Conservation (phyloP, 306 rosid genomes). For the Luffa acutangula region DNA sequence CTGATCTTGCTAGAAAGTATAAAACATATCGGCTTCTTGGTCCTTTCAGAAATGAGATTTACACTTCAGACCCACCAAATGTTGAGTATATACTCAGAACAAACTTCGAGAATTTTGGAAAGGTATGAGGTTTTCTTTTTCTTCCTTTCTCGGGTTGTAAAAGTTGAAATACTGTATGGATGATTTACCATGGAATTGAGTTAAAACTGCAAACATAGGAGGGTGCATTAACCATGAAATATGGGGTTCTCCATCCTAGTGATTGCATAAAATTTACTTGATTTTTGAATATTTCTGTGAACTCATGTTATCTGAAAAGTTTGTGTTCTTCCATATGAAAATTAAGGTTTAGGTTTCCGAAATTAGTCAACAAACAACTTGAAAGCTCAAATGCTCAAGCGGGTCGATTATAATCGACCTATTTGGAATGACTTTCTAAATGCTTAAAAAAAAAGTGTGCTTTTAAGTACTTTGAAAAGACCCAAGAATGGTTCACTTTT, state of each 20-base stretch:
- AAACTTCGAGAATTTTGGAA: conserved; percentile 68
- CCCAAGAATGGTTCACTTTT: too few relatives aligned
- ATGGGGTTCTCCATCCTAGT: too few relatives aligned
- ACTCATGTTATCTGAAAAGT: too few relatives aligned
- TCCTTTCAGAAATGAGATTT: conserved; percentile 50
- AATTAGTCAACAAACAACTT: too few relatives aligned
- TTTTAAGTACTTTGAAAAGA: too few relatives aligned
- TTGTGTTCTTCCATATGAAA: too few relatives aligned
- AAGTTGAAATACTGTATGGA: background rate
- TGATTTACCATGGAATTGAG: background rate
- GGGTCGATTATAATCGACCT: too few relatives aligned
- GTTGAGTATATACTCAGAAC: conserved; percentile 83
- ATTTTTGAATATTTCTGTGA: background rate
- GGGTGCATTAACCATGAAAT: background rate
- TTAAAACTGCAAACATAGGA: background rate
- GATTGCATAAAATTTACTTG: background rate
- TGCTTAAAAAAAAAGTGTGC: too few relatives aligned
- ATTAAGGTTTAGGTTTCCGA: too few relatives aligned
- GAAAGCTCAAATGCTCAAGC: too few relatives aligned
- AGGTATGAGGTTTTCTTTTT: conserved; percentile 26
- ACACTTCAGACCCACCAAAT: conserved; percentile 58
- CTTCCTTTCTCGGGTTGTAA: background rate
- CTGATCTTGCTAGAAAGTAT: conserved; percentile 57
- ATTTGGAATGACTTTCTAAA: too few relatives aligned
- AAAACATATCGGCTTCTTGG: conserved; percentile 59